Conservation (phyloP, 495 filamentous ascomycete species). For the Xylaria acuta region DNA sequence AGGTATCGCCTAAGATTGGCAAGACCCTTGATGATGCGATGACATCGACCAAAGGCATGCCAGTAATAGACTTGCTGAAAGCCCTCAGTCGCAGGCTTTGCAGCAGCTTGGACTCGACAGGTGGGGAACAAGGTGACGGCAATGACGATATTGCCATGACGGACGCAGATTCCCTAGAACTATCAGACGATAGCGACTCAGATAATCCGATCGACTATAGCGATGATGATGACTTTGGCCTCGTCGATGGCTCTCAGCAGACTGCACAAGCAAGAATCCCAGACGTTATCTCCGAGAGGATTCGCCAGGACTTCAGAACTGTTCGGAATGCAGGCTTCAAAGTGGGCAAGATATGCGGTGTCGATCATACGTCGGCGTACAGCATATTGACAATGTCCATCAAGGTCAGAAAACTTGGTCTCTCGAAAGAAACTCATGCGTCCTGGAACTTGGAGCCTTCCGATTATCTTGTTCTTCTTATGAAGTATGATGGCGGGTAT, state of each 20-base stretch:
- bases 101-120: slow-evolving; percentile 13
- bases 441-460: slow-evolving; percentile 74
- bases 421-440: slow-evolving; percentile 77
- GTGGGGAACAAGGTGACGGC: slow-evolving; percentile 26
- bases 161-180: slow-evolving; percentile 33
- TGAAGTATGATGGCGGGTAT: slow-evolving; percentile 71
- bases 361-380: slow-evolving; percentile 44
- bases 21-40: slow-evolving; percentile 39
- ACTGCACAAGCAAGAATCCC: background rate
- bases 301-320: slow-evolving; percentile 68
- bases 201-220: slow-evolving; percentile 38
- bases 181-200: slow-evolving; percentile 40
- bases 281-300: slow-evolving; percentile 36
- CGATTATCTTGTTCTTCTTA: slow-evolving; percentile 79
- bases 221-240: slow-evolving; percentile 31
- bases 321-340: slow-evolving; percentile 75
- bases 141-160: slow-evolving; percentile 35
- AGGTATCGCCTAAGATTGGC: slow-evolving; percentile 37
- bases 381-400: slow-evolving; percentile 69
- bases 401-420: slow-evolving; percentile 70
- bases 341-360: slow-evolving; percentile 66
- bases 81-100: slow-evolving; percentile 35
- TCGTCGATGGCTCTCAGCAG: slow-evolving; percentile 1
- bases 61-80: slow-evolving; percentile 37
- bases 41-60: slow-evolving; percentile 22